phyloP scores from a whole-genome alignment of 2,329 filamentous ascomycete genomes.

The Bretziella fagacearum region DNA sequence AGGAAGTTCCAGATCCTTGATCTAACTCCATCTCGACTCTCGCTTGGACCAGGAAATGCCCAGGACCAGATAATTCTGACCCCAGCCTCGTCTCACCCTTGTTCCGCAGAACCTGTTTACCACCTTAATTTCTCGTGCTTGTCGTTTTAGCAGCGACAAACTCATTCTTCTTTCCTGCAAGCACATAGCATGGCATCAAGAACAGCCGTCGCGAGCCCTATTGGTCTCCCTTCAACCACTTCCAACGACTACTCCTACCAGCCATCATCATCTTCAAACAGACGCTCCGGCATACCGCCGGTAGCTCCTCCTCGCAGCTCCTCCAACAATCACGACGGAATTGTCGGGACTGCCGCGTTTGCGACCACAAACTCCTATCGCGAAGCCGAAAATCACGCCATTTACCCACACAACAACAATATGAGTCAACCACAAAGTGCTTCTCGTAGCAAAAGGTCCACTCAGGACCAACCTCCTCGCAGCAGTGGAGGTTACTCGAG shows the following conservation, averaged over 20 bases:
- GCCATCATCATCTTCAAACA: constrained; percentile 27
- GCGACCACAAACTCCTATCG: constrained; percentile 6
- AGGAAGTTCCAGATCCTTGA: constrained; percentile 4
- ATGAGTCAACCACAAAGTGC: constrained; percentile 15
- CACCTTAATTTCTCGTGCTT: constrained; percentile 8
- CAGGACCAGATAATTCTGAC: constrained; percentile 9
- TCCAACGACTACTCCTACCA: constrained; percentile 24
- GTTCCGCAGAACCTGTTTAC: constrained; percentile 4
- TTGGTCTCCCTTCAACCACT: constrained; percentile 25
- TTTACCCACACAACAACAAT: constrained; percentile 20
- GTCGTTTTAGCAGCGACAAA: not conserved
- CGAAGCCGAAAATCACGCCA: constrained; percentile 7
- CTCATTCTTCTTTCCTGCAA: constrained; percentile 2
- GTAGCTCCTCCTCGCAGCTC: constrained; percentile 69
- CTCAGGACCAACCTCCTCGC: constrained; percentile 24
- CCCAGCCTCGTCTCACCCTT: constrained; percentile 7
- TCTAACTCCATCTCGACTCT: constrained; percentile 1
- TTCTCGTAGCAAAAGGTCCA: constrained; percentile 18
- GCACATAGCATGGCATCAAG: constrained; percentile 28
- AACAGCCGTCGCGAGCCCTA: constrained; percentile 27
- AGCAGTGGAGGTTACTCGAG: constrained; percentile 19
- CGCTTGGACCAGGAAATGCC: constrained; percentile 8
- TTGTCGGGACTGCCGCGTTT: constrained; percentile 12
- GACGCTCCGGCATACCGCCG: constrained; percentile 46
- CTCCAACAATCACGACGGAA: constrained; percentile 36